Evolutionary conservation across 1,139 yeast species (phyloP), one percentile per base, ranked within the genome.

Genomic region (Yamadazyma atlantica): DNA sequence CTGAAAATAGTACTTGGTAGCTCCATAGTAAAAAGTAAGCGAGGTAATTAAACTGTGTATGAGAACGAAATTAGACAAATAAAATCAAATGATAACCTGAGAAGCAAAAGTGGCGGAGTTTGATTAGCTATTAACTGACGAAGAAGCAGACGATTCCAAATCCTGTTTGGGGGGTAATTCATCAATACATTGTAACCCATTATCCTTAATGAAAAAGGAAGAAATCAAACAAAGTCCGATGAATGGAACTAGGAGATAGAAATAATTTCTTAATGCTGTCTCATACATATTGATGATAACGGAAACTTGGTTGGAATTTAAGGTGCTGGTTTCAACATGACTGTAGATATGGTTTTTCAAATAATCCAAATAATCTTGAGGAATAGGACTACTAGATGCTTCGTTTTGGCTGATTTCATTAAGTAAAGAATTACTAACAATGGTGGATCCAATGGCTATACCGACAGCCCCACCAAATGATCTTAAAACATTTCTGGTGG

Each of bases 401-500:
- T 38, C 38, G 19, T 38, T 33, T 9, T 34, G 15, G 7, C 35
- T 14, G n/a, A 50, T 45, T 31, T 46, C 43, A 11, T 39, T 41
- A 23, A 53, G 39, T 21, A 52, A 45, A 2, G 54, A 39, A 31
- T 55, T 55, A 31, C 58, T 56, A 1, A 58, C 60, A 21, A 55
- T 54, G 10, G 62, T 51, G 7, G 64, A 58, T 2, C 56, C 62
- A 28, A 54, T 41, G 11, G 64, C 60, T 30, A 57, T 54, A 9
- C 65, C 66, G 14, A 58, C 58, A 2, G 82, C 73, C 18, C 81
- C 81, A 27, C 84, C 83, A 41, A 78, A 66, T 1, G 78, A 73
- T 41, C 83, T 55, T 37, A 75, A 45, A 11, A 76, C 75, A 44
- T 77, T 77, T 51, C 83, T 62, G 1, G 78, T 66, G 1, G 80